Conservation (phyloP, 768 basidiomycete species). For the Roridomyces roridus region DNA sequence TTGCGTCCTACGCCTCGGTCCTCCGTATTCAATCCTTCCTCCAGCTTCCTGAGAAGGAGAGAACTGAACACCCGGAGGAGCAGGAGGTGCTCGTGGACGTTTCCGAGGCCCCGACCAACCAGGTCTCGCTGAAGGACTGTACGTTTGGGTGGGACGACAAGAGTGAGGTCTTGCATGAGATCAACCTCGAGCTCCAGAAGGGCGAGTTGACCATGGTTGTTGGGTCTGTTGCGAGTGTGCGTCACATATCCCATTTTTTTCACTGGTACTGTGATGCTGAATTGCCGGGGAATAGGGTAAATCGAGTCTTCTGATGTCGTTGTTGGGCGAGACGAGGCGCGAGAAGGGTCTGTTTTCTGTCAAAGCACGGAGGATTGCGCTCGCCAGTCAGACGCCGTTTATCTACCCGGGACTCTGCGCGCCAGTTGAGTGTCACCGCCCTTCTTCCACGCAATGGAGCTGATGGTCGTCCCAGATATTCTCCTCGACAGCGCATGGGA, state of each 20-base stretch:
- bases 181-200: conserved; percentile 8
- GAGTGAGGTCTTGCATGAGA: not conserved
- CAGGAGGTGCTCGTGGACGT: too few relatives aligned
- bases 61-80: too few relatives aligned
- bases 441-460: not conserved
- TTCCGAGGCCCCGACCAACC: not conserved
- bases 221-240: conserved; percentile 18
- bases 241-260: not conserved
- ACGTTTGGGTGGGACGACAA: conserved; percentile 17
- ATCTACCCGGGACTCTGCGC: conserved; percentile 17
- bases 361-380: conserved; percentile 14
- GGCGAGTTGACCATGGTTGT: conserved; percentile 18
- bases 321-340: conserved; percentile 10
- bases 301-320: conserved; percentile 22
- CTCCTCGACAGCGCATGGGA: conserved; percentile 15
- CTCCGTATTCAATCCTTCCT: conserved; percentile 15
- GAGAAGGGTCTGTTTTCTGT: not conserved
- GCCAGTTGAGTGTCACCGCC: conserved; percentile 2
- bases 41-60: conserved; percentile 18
- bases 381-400: conserved; percentile 17
- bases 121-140: conserved; percentile 11
- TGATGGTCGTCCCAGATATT: conserved; percentile 6
- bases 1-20: conserved; percentile 13
- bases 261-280: not conserved
- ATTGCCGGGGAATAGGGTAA: conserved; percentile 7